A percentile compares a stretch with the other conserved stretches of the same genome.
Conservation (phyloP, 2,329 filamentous ascomycete genomes). For the Pezicula radicicola region DNA sequence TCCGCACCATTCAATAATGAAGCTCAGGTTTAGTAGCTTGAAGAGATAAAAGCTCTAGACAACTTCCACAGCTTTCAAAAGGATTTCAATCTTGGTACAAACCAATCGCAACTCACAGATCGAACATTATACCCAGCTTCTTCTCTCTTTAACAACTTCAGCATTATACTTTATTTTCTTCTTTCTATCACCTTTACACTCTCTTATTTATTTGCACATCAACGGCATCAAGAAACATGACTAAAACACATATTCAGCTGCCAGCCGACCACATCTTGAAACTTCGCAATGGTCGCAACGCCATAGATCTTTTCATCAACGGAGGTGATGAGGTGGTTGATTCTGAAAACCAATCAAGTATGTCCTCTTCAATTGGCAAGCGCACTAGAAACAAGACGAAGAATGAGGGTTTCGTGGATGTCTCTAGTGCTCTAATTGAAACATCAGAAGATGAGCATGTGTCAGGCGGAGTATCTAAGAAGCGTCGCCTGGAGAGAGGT, state of each 20-base stretch:
- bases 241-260: conserved; percentile 31
- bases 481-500: conserved; percentile 19
- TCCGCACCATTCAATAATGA: too few relatives aligned
- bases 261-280: conserved; percentile 39
- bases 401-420: conserved; percentile 16
- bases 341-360: conserved; percentile 6
- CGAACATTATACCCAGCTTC: too few relatives aligned
- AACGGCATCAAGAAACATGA: background rate
- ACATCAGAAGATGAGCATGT: background rate
- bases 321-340: conserved; percentile 13
- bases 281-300: conserved; percentile 42
- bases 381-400: conserved; percentile 15
- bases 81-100: too few relatives aligned
- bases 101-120: too few relatives aligned
- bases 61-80: too few relatives aligned
- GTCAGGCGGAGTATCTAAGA: conserved; percentile 12
- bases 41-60: too few relatives aligned
- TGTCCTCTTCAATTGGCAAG: conserved; percentile 15
- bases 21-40: too few relatives aligned
- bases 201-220: background rate
- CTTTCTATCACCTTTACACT: background rate
- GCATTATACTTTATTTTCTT: background rate
- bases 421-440: background rate
- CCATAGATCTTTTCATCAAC: conserved; percentile 38
- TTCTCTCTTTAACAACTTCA: too few relatives aligned